Percentiles rank a stretch among this genome's conserved stretches.
Evolutionary conservation across 345 rosid species (phyloP).

Genomic region (Capsella bursapastoris): DNA sequence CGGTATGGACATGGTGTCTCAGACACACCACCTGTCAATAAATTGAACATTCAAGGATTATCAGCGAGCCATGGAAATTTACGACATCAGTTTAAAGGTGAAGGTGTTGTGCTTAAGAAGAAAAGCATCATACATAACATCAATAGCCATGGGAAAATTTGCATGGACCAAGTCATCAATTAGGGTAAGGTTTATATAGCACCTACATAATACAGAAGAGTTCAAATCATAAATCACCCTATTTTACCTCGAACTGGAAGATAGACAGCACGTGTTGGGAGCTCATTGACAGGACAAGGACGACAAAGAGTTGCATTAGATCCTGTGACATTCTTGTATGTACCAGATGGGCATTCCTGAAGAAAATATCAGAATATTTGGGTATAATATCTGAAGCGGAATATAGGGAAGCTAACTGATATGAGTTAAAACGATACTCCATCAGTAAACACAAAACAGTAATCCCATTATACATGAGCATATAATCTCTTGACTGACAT

Average conservation of each 20-base stretch:
- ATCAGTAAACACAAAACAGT: slow-evolving; percentile 5
- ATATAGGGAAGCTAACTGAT: not conserved
- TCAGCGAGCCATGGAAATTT: slow-evolving; percentile 5
- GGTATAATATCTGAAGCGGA: not conserved
- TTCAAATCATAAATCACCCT: not conserved
- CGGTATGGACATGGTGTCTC: slow-evolving; percentile 89
- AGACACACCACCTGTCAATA: slow-evolving; percentile 73
- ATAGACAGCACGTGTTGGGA: slow-evolving; percentile 83
- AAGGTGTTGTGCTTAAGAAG: not conserved
- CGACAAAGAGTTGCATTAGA: slow-evolving; percentile 78
- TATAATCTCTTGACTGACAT: not conserved
- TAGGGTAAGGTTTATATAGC: not conserved
- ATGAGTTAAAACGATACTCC: not conserved
- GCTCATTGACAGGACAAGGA: slow-evolving; percentile 73
- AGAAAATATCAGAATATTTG: slow-evolving; percentile 31
- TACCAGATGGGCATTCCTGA: slow-evolving; percentile 96
- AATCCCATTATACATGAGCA: not conserved
- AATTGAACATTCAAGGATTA: slow-evolving; percentile 11
- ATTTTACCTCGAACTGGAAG: slow-evolving; percentile 73
- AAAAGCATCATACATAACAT: not conserved
- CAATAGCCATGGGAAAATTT: not conserved
- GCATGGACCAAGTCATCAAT: not conserved
- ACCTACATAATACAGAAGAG: too few species aligned
- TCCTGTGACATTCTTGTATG: slow-evolving; percentile 84
- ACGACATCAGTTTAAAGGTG: not conserved